Evolutionary conservation across 257 asterid species (phyloP).

Genomic region (Nyctanthes arbortristis): DNA sequence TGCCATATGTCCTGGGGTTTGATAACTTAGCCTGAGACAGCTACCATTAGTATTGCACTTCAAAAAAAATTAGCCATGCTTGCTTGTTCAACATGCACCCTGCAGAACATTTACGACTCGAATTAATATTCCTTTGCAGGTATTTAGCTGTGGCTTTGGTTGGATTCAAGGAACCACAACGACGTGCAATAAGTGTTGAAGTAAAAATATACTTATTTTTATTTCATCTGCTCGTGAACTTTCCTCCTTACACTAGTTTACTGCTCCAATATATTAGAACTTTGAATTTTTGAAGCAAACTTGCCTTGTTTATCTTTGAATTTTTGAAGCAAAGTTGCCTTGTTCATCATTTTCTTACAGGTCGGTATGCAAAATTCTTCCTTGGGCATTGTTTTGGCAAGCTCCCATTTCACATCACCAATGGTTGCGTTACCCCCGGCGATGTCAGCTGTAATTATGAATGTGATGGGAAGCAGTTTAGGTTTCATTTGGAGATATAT

Average conservation of each 20-base stretch:
- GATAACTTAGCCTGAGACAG: not conserved
- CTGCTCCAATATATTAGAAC: not conserved
- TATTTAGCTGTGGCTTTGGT: constrained; percentile 65
- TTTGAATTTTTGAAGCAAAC: not conserved
- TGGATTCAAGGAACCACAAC: constrained; percentile 78
- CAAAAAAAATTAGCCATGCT: too few species aligned
- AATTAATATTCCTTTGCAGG: constrained; percentile 36
- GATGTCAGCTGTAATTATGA: constrained; percentile 82
- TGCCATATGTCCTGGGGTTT: not conserved
- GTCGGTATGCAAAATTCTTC: constrained; percentile 98
- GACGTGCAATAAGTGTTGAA: constrained; percentile 86
- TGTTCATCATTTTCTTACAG: constrained; percentile 34
- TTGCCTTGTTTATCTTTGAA: too few species aligned
- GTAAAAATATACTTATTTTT: constrained; percentile 35
- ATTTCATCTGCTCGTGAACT: not conserved
- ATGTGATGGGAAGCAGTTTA: constrained; percentile 83
- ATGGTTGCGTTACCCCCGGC: constrained; percentile 84
- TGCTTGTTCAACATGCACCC: too few species aligned
- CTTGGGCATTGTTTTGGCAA: constrained; percentile 83
- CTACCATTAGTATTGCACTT: too few species aligned
- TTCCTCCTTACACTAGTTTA: not conserved
- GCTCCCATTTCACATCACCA: constrained; percentile 75
- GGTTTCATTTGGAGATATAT: constrained; percentile 77
- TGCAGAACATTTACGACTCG: not conserved
- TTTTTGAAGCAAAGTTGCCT: not conserved